A percentile compares a stretch with the other conserved stretches of the same genome.
phyloP scores from a whole-genome alignment of 169 alveolate genomes.

The Plasmodium inui region DNA sequence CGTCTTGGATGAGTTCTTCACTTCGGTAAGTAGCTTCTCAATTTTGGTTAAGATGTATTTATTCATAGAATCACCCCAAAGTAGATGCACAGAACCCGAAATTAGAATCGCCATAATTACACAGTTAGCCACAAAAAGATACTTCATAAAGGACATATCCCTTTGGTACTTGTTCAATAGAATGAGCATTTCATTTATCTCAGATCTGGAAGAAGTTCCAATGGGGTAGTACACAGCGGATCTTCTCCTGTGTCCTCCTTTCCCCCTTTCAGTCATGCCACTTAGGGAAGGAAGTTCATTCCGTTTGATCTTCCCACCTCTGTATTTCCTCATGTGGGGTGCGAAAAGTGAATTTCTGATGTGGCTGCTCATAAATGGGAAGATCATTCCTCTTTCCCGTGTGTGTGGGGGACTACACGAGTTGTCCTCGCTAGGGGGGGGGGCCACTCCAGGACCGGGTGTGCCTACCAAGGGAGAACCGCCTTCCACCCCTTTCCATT shows the following conservation, averaged over 20 bases:
- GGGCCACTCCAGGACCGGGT: too few species aligned
- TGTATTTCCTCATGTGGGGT: background rate
- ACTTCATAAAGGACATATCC: background rate
- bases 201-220: background rate
- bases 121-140: background rate
- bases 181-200: background rate
- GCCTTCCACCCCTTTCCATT: too few species aligned
- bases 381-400: background rate
- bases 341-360: background rate
- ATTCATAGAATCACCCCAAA: slow-evolving; percentile 13
- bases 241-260: background rate
- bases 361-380: background rate
- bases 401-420: background rate
- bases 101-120: background rate
- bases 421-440: background rate
- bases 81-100: background rate
- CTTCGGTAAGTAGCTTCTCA: slow-evolving; percentile 11
- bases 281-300: background rate
- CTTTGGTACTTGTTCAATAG: background rate
- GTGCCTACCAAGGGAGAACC: background rate
- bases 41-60: background rate
- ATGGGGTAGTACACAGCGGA: background rate
- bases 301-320: background rate
- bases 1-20: background rate
- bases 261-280: background rate